Conservation (phyloP, 257 asterid genomes). For the Solanum sejunctum region DNA sequence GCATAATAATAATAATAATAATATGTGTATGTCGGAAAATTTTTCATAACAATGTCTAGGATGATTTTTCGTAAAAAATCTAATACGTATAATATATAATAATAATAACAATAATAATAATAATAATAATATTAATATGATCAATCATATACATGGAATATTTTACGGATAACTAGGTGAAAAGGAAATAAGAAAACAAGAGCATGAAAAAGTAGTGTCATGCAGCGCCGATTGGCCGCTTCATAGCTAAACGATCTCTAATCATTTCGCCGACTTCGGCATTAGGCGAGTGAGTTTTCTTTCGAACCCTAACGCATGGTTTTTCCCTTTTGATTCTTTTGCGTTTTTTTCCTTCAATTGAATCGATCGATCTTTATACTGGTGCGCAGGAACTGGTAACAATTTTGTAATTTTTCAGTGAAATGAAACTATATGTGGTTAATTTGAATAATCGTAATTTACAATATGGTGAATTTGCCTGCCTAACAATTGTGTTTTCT, state of each 20-base stretch:
- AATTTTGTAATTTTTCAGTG: neutral
- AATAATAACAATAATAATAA: neutral
- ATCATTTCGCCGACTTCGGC: neutral
- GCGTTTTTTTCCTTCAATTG: neutral
- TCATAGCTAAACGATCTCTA: neutral
- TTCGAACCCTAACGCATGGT: neutral
- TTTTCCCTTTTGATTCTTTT: neutral
- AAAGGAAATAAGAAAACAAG: neutral
- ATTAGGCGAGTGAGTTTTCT: neutral
- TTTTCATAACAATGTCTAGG: neutral
- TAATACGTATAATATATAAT: too few species aligned
- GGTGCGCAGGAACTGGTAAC: neutral
- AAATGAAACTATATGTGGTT: neutral
- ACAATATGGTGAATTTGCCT: neutral
- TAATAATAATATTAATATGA: neutral
- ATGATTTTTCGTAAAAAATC: neutral
- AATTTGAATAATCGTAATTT: neutral
- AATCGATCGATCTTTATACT: neutral
- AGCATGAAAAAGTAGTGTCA: neutral
- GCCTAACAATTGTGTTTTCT: neutral
- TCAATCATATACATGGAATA: neutral
- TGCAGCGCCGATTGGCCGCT: neutral
- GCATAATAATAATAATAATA: too few species aligned
- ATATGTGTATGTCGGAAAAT: too few species aligned
- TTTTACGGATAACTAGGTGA: neutral